Conservation (phyloP, 1,139 yeast species). For the Nakaseomyces sp. region DNA sequence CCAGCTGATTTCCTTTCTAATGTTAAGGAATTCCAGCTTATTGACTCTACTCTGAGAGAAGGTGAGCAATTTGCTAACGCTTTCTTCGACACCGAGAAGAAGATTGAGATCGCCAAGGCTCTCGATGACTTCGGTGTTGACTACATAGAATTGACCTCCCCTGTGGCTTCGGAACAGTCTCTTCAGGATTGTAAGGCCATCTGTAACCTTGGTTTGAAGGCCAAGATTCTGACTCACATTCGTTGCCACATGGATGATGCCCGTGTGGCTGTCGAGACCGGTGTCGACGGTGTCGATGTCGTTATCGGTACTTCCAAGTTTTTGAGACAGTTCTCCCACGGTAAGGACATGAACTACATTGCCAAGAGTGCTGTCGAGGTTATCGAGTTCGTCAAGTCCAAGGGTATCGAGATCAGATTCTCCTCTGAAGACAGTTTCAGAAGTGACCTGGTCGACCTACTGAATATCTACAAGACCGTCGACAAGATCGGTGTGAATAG, state of each 20-base stretch:
- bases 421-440: conserved; percentile 97
- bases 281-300: conserved; percentile 98
- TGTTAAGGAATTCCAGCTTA: conserved; percentile 80
- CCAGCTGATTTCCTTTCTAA: conserved; percentile 89
- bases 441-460: conserved; percentile 88
- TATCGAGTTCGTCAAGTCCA: conserved; percentile 92
- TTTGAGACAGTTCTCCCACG: conserved; percentile 89
- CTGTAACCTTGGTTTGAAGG: conserved; percentile 91
- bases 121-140: conserved; percentile 97
- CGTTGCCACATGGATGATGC: conserved; percentile 99
- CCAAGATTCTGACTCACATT: conserved; percentile 85
- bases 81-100: conserved; percentile 87
- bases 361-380: conserved; percentile 95
- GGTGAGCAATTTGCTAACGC: conserved; percentile 99
- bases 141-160: conserved; percentile 93
- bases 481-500: conserved; percentile 97
- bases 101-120: conserved; percentile 95
- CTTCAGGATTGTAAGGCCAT: conserved; percentile 94
- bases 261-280: conserved; percentile 91
- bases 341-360: conserved; percentile 97
- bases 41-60: conserved; percentile 93
- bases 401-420: conserved; percentile 94
- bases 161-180: conserved; percentile 94
- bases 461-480: conserved; percentile 92
- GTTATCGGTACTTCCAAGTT: conserved; percentile 97